Conservation (phyloP, 2,329 filamentous ascomycete genomes). For the Coleophoma cylindrospora region DNA sequence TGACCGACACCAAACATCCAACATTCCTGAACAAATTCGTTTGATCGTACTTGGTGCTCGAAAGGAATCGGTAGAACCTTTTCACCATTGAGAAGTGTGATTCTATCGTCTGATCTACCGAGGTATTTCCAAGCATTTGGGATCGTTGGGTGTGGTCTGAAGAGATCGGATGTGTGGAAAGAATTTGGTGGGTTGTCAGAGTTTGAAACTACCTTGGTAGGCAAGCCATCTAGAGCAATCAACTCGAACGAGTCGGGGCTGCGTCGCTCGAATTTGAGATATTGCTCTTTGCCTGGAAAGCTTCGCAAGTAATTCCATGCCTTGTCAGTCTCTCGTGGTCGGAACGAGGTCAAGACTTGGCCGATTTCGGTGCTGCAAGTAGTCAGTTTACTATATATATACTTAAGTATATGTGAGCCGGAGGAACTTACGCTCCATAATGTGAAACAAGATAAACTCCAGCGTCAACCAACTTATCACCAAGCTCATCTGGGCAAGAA, state of each 20-base stretch:
- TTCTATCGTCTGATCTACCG: slow-evolving; percentile 37
- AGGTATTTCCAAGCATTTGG: slow-evolving; percentile 40
- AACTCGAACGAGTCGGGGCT: slow-evolving; percentile 7
- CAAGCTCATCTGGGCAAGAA: slow-evolving; percentile 53
- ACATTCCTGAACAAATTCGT: slow-evolving; percentile 45
- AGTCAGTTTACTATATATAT: slow-evolving; percentile 1
- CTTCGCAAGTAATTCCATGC: slow-evolving; percentile 56
- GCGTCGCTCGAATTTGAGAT: slow-evolving; percentile 8
- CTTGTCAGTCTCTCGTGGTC: slow-evolving; percentile 41
- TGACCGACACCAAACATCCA: slow-evolving; percentile 50
- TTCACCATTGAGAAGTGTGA: slow-evolving; percentile 41
- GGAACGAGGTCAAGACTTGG: slow-evolving; percentile 55
- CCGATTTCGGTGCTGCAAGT: slow-evolving; percentile 48
- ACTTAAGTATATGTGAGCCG: not conserved
- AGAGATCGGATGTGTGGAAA: slow-evolving; percentile 39
- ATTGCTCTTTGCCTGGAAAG: slow-evolving; percentile 4
- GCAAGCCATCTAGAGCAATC: slow-evolving; percentile 31
- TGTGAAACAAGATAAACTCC: slow-evolving; percentile 51
- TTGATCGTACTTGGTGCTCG: slow-evolving; percentile 47
- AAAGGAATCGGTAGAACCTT: slow-evolving; percentile 37
- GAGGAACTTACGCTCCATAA: slow-evolving; percentile 47
- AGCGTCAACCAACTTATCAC: slow-evolving; percentile 43
- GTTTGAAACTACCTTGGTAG: slow-evolving; percentile 31
- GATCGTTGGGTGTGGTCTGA: slow-evolving; percentile 34
- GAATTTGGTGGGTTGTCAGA: slow-evolving; percentile 38